Conservation (phyloP, 768 basidiomycete species). For the Coprinellus micaceus region DNA sequence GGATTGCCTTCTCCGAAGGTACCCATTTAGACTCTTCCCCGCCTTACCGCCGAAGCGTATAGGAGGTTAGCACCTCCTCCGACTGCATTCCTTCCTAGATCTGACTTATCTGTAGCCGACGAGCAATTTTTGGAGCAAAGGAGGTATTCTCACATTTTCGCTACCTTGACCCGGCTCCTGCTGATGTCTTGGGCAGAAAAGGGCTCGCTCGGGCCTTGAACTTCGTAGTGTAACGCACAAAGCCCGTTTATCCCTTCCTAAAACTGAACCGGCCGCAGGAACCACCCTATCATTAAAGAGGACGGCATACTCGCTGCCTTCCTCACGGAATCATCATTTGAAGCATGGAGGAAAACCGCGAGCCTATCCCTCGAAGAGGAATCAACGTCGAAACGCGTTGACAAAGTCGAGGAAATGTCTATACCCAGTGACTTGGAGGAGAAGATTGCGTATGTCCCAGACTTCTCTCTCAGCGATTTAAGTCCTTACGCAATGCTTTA, state of each 20-base stretch:
- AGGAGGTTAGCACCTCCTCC: slow-evolving; percentile 58
- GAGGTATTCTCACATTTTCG: slow-evolving; percentile 39
- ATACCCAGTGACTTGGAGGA: slow-evolving; percentile 92
- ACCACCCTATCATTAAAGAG: slow-evolving; percentile 88
- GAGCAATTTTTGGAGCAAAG: slow-evolving; percentile 89
- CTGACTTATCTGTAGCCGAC: slow-evolving; percentile 53
- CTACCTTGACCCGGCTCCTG: slow-evolving; percentile 5
- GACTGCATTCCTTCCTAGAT: not conserved
- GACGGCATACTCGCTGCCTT: slow-evolving; percentile 82
- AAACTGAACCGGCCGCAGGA: slow-evolving; percentile 36
- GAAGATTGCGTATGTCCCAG: slow-evolving; percentile 63
- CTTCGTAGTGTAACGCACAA: slow-evolving; percentile 61
- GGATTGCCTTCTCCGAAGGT: slow-evolving; percentile 80
- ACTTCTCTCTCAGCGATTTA: slow-evolving; percentile 1
- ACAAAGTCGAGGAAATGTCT: slow-evolving; percentile 82
- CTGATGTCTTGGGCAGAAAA: slow-evolving; percentile 43
- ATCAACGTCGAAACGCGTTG: slow-evolving; percentile 72
- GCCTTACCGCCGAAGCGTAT: slow-evolving; percentile 89
- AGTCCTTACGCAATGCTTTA: slow-evolving; percentile 26
- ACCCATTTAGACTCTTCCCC: slow-evolving; percentile 90
- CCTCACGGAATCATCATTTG: slow-evolving; percentile 78
- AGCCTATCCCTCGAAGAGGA: slow-evolving; percentile 84
- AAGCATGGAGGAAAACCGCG: slow-evolving; percentile 81
- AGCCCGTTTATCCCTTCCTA: not conserved
- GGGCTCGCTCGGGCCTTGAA: slow-evolving; percentile 78